Base-by-base conservation (phyloP, 768 basidiomycete species). In the Kwoniella heveanensis region DNA sequence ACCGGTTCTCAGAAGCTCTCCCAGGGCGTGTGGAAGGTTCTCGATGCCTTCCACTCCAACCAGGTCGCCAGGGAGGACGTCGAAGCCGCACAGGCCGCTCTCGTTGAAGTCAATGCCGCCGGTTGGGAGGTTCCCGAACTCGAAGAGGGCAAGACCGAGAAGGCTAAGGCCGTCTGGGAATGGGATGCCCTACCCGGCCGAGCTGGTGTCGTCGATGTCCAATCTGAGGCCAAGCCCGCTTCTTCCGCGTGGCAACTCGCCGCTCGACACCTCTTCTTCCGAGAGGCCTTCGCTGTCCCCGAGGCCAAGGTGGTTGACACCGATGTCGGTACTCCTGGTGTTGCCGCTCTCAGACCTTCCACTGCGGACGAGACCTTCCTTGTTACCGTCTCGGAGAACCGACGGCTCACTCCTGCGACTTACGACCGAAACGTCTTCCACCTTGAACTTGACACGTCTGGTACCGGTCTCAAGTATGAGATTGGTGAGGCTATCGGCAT, bases 401-500 rank as follows among this genome's bases (percentile, higher is more conserved):
- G 88, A 48, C 90, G 96, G 30, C 86, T 99, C 52, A 98, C 96
- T 0, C 96, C 96, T 30, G 80, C 86, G 69, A 92, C 95, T 66
- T 99, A 99, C 81, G 90, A 97, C 80, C 91, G 96, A 70, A 98
- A 99, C 81, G 93, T 99, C 30, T 98, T 98, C 84, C 96, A 99
- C 82, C 85, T 99, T 70, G 96, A 97, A 82, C 94, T 99, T 77
- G 87, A 93, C 78, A 92, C 91, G 2, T 83, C 85, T 26, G 90
- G 91, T 30, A 99, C 96, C 24, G 93, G 93, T 9, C 85, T 99
- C 66, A 92, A 89, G 81, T 99, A 99, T 80, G 88, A 86, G 36
- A 92, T 98, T 60, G 96, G 96, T 60, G 96, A 98, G 81, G 96
- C 96, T 13, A 87, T 99, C 44, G 96, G 94, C 48, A 84, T 98